phyloP scores from a whole-genome alignment of 768 basidiomycete species.

The Mycena latifolia region DNA sequence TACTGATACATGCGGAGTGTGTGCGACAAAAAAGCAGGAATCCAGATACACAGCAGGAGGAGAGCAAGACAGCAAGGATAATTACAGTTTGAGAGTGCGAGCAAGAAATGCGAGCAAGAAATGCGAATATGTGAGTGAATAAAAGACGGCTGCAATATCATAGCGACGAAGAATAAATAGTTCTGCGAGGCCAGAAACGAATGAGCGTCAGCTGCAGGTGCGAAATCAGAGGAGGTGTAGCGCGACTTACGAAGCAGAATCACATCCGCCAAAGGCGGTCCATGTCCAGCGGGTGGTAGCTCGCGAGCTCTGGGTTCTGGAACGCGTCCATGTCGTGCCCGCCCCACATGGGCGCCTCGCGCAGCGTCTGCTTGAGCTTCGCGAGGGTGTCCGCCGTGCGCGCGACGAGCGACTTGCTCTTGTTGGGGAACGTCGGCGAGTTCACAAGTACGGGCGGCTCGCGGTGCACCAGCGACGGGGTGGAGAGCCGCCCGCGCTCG shows the following conservation, averaged over 20 bases:
- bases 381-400: background rate
- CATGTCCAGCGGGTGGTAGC: constrained; percentile 29
- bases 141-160: background rate
- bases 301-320: constrained; percentile 34
- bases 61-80: too few relatives aligned
- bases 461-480: background rate
- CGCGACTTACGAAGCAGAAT: background rate
- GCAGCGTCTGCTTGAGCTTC: background rate
- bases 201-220: too few relatives aligned
- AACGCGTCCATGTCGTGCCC: constrained; percentile 16
- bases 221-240: background rate
- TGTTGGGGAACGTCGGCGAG: background rate
- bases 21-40: too few relatives aligned
- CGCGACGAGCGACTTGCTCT: background rate
- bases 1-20: too few relatives aligned
- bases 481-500: background rate
- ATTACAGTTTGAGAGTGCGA: too few relatives aligned
- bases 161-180: background rate
- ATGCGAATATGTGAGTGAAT: background rate
- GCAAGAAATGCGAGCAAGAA: too few relatives aligned
- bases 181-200: background rate
- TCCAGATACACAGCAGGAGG: too few relatives aligned
- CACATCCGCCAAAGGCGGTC: constrained; percentile 26
- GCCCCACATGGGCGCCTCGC: background rate
- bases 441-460: background rate